These are phyloP conservation scores for Xylariaceae sp. DNA, from an alignment of 2,329 filamentous ascomycete species.

Conservation along the genomic window DNA sequence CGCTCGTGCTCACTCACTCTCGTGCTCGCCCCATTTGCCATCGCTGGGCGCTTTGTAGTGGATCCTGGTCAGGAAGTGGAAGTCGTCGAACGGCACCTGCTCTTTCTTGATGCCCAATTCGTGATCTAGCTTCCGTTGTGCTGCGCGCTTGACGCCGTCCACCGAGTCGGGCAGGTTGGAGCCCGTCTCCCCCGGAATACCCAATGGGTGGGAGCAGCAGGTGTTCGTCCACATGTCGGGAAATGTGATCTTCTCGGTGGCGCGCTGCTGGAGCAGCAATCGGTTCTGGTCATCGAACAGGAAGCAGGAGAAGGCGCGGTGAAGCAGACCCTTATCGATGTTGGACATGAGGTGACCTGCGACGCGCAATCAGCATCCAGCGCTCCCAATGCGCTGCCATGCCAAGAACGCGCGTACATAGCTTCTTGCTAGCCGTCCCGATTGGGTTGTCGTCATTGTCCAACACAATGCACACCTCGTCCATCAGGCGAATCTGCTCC, in stretches of 20 bases:
- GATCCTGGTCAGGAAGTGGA: conserved; percentile 90
- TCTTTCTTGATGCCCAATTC: conserved; percentile 85
- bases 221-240: conserved; percentile 99
- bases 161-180: conserved; percentile 72
- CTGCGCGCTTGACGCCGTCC: conserved; percentile 81
- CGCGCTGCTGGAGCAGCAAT: conserved; percentile 89
- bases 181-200: conserved; percentile 86
- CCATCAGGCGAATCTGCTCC: conserved; percentile 97
- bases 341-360: conserved; percentile 97
- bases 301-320: conserved; percentile 96
- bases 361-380: conserved; percentile 7
- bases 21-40: conserved; percentile 97
- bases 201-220: conserved; percentile 94
- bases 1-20: conserved; percentile 75
- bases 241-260: conserved; percentile 96
- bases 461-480: conserved; percentile 95
- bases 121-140: conserved; percentile 87
- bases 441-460: conserved; percentile 90
- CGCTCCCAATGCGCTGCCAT: not conserved
- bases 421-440: conserved; percentile 95
- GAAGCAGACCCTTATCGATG: conserved; percentile 90
- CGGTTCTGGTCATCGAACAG: conserved; percentile 93
- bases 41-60: conserved; percentile 97
- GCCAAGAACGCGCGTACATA: conserved; percentile 57
- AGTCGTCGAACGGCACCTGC: conserved; percentile 86